Conservation (phyloP, 768 basidiomycete genomes). For the Suillus americanus region DNA sequence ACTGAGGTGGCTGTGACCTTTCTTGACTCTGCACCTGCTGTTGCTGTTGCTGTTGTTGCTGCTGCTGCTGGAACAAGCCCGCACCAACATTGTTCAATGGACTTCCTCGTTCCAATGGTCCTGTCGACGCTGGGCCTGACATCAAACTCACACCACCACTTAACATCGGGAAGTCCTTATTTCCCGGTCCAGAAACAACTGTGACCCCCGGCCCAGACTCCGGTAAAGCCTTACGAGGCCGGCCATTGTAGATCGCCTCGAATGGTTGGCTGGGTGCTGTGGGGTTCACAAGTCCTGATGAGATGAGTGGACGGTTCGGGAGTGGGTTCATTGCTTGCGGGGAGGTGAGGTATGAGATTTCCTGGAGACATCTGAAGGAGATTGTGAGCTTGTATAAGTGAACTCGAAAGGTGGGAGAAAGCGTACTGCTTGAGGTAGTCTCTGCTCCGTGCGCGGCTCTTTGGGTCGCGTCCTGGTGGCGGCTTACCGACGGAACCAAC, state of each 20-base stretch:
- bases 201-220: slow-evolving; percentile 44
- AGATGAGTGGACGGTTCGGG: slow-evolving; percentile 76
- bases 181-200: slow-evolving; percentile 24
- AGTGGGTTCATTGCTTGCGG: slow-evolving; percentile 97
- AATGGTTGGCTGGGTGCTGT: slow-evolving; percentile 41
- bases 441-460: slow-evolving; percentile 88
- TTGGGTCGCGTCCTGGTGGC: slow-evolving; percentile 87
- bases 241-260: slow-evolving; percentile 75
- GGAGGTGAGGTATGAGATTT: slow-evolving; percentile 96
- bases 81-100: slow-evolving; percentile 32
- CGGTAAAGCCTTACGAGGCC: slow-evolving; percentile 78
- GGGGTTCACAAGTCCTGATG: slow-evolving; percentile 22
- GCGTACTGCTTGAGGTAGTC: slow-evolving; percentile 97
- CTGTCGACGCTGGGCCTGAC: slow-evolving; percentile 50
- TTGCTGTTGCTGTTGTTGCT: slow-evolving; percentile 19
- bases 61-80: slow-evolving; percentile 43
- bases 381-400: slow-evolving; percentile 2
- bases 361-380: slow-evolving; percentile 83
- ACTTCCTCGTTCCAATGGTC: slow-evolving; percentile 53
- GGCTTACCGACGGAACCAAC: slow-evolving; percentile 62
- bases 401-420: slow-evolving; percentile 11
- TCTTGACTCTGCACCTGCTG: slow-evolving; percentile 21
- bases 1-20: slow-evolving; percentile 24
- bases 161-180: slow-evolving; percentile 63
- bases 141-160: slow-evolving; percentile 53